These are phyloP conservation scores for Brassica carinata DNA, from an alignment of 345 rosid species.

Conservation along the genomic window DNA sequence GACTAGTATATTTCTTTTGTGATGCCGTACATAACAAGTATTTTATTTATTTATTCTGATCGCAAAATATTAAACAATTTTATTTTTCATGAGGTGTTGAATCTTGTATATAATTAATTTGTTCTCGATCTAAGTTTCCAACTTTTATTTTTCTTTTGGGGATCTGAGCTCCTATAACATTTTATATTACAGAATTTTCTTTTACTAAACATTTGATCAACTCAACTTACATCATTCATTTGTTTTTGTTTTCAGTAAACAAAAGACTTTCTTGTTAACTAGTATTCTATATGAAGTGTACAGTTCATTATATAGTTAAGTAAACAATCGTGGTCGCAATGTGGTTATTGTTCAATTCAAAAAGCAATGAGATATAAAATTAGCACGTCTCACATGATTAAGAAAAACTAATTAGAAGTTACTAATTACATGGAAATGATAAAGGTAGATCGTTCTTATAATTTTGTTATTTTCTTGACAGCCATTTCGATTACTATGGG, in stretches of 20 bases:
- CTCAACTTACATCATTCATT: conserved; percentile 39
- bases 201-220: conserved; percentile 38
- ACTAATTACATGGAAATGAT: not conserved
- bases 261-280: conserved; percentile 1
- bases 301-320: conserved; percentile 41
- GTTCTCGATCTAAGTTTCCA: conserved; percentile 27
- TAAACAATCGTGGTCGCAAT: conserved; percentile 39
- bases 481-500: not conserved
- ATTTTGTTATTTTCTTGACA: not conserved
- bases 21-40: conserved; percentile 14
- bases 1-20: not conserved
- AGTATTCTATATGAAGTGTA: conserved; percentile 10
- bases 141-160: conserved; percentile 15
- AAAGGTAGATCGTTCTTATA: not conserved
- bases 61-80: not conserved
- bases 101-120: conserved; percentile 19
- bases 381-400: conserved; percentile 23
- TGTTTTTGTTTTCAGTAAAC: conserved; percentile 13
- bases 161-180: conserved; percentile 40
- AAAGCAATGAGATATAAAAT: conserved; percentile 4
- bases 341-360: conserved; percentile 37
- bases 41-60: not conserved
- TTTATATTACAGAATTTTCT: conserved; percentile 1
- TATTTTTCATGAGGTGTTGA: conserved; percentile 24
- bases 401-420: not conserved